Evolutionary conservation across 768 basidiomycete genomes (phyloP).

Genomic region (Mycena pura): DNA sequence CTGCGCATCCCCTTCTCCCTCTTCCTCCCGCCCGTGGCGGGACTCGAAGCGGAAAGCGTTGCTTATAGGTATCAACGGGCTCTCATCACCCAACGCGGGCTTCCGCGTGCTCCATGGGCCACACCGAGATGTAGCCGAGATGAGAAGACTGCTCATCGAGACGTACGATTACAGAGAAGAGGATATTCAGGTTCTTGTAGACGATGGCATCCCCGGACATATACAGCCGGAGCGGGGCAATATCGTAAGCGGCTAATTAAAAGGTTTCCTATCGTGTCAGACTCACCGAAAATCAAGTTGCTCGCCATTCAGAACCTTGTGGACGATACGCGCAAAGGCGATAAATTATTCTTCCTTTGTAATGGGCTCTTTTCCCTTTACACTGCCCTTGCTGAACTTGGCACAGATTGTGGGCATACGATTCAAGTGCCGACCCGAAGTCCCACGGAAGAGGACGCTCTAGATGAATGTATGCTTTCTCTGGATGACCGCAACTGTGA

Average conservation of each 20-base stretch:
- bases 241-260: conserved; percentile 6
- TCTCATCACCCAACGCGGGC: not conserved
- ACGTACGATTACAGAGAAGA: conserved; percentile 16
- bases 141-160: conserved; percentile 10
- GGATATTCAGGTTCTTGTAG: conserved; percentile 21
- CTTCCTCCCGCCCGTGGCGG: conserved; percentile 7
- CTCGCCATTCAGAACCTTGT: conserved; percentile 14
- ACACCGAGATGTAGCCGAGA: conserved; percentile 18
- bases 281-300: conserved; percentile 1
- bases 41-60: conserved; percentile 16
- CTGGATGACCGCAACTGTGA: no score
- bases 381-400: not conserved
- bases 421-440: conserved; percentile 15
- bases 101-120: conserved; percentile 8
- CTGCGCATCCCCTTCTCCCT: no score
- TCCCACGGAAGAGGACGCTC: conserved; percentile 12
- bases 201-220: conserved; percentile 15
- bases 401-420: conserved; percentile 23
- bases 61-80: conserved; percentile 22
- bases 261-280: not conserved
- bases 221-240: conserved; percentile 17
- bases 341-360: conserved; percentile 25
- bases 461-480: conserved; percentile 25
- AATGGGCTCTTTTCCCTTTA: not conserved
- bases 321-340: conserved; percentile 2